Conservation (phyloP, 2,329 filamentous ascomycete genomes). For the Emericellopsis atlantica region DNA sequence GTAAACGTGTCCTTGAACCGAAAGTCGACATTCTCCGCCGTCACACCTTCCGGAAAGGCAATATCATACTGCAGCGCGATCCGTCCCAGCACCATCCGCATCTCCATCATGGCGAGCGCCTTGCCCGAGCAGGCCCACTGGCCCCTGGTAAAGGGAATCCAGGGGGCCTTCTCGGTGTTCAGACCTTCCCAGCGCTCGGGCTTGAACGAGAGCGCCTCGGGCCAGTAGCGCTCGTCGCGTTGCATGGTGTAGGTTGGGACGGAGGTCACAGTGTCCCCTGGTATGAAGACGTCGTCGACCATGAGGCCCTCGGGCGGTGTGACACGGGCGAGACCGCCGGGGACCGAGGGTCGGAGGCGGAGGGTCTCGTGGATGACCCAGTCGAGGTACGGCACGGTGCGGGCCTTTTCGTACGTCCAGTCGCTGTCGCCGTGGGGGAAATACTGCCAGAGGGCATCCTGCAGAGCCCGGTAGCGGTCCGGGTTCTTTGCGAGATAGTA, state of each 20-base stretch:
- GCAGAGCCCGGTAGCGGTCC: neutral
- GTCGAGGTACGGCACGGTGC: conserved; percentile 1
- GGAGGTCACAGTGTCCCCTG: conserved; percentile 15
- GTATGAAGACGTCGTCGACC: conserved; percentile 15
- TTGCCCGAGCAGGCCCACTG: conserved; percentile 2
- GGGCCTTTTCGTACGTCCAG: conserved; percentile 2
- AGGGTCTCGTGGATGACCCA: conserved; percentile 5
- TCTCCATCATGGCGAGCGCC: conserved; percentile 4
- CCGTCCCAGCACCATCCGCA: conserved; percentile 2
- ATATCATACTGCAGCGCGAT: conserved; percentile 1
- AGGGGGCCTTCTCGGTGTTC: conserved; percentile 2
- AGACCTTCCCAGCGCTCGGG: conserved; percentile 2
- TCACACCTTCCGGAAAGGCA: neutral
- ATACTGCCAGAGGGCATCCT: neutral
- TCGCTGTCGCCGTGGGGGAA: conserved; percentile 1
- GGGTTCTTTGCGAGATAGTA: conserved; percentile 4
- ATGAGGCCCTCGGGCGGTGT: conserved; percentile 20
- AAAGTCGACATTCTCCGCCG: neutral
- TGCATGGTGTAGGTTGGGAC: conserved; percentile 13
- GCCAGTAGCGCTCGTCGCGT: conserved; percentile 3
- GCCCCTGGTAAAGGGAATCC: conserved; percentile 2
- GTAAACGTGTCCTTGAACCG: conserved; percentile 1
- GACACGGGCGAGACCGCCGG: conserved; percentile 9
- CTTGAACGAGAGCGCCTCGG: conserved; percentile 1
- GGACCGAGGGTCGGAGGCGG: conserved; percentile 3